Evolutionary conservation across 305 asterid genomes (phyloP), one percentile per base, ranked within the genome.

Genomic region (Galium porrigens): DNA sequence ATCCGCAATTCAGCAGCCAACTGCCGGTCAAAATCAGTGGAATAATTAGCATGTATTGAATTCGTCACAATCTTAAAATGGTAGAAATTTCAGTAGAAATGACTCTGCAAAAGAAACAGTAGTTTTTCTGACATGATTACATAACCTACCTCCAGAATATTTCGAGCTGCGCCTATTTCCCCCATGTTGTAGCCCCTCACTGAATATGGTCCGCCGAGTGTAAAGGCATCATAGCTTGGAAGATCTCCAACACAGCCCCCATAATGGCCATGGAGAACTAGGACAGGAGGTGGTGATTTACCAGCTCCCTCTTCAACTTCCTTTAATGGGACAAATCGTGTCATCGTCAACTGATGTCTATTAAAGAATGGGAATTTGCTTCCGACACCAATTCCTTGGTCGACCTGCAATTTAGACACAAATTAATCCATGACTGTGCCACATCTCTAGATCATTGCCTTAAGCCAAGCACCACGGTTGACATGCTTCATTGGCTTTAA

Each of bases 171-270:
- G 52, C 97, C 99, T 66, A 92, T 76, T 83, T 92, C 99, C 68
- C 99, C 99, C 96, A 92, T 87, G 78, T 87, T 89, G 76, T 92
- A 92, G 58, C 99, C 97, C 63, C 99, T 79, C 7, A 89, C 97
- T 9, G 99, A 89, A 66, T 92, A 86, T 58, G 97, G 99, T 32
- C 99, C 99, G 22, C 97, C 99, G 46, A 92, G 80, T 20, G 96
- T 83, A 69, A 92, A 92, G 51, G 97, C 97, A 69, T 92, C 99
- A 66, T 92, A 86, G 66, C 96, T 89, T 29, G 99, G 95, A 76
- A 92, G 97, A 76, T 92, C 97, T 34, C 99, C 99, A 22, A 92
- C 91, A 69, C 97, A 92, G 15, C 96, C 96, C 70, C 97, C 96
- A 66, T 94, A 92, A 77, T 86, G 96, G 63, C 94, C 95, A 60